Percentiles rank a stretch among this genome's conserved stretches.
Conservation (phyloP, 306 rosid species). For the Cucurbita maxima region DNA sequence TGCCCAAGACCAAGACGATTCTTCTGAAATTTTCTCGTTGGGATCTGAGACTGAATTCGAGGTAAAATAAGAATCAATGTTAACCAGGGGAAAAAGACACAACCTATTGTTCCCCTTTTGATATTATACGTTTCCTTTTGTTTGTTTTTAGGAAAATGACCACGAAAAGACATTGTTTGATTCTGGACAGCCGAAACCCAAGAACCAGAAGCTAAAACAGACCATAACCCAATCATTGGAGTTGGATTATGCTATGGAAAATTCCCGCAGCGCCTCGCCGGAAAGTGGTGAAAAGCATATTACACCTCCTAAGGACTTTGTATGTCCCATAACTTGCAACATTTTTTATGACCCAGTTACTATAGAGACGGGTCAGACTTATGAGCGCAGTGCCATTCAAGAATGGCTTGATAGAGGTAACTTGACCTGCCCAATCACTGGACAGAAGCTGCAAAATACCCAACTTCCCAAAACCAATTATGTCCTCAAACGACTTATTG, state of each 20-base stretch:
- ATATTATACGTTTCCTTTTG: constrained; percentile 5
- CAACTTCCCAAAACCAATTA: constrained; percentile 84
- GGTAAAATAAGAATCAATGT: constrained; percentile 33
- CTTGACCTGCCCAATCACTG: constrained; percentile 74
- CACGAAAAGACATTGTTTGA: constrained; percentile 24
- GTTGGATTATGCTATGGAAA: constrained; percentile 30
- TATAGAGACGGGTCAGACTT: constrained; percentile 90
- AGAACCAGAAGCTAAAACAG: constrained; percentile 27
- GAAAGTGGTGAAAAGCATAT: constrained; percentile 28
- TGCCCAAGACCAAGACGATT: no score
- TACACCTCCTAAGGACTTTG: constrained; percentile 71
- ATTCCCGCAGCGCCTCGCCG: constrained; percentile 20
- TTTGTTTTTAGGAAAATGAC: constrained; percentile 47
- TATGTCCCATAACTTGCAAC: constrained; percentile 81
- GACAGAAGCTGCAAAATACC: constrained; percentile 60
- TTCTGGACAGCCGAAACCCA: constrained; percentile 27
- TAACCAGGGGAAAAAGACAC: constrained; percentile 11
- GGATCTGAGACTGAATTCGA: constrained; percentile 45
- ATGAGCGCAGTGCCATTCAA: constrained; percentile 73
- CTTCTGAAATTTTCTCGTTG: constrained; percentile 8
- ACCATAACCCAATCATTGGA: constrained; percentile 1
- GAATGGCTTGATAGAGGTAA: constrained; percentile 85
- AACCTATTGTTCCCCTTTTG: constrained; percentile 7
- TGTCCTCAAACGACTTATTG: constrained; percentile 75
- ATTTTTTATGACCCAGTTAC: constrained; percentile 91